phyloP scores from a whole-genome alignment of 129 eudicot genomes.

The Gnaphalium uliginosum region DNA sequence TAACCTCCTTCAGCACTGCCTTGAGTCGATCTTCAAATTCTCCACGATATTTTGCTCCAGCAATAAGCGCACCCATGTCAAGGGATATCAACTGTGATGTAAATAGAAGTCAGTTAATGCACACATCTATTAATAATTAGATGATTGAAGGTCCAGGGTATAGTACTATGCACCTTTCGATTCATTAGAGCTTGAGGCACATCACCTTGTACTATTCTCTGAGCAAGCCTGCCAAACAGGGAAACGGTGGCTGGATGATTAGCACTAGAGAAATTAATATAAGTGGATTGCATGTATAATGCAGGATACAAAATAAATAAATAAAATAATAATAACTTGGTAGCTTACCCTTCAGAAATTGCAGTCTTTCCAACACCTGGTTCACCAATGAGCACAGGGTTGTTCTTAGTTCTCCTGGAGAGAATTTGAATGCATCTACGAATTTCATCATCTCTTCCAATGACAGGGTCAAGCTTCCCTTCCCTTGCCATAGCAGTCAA shows the following conservation, averaged over 20 bases:
- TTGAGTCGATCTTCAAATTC: slow-evolving; percentile 96
- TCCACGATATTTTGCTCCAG: slow-evolving; percentile 98
- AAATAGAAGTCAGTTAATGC: slow-evolving; percentile 25
- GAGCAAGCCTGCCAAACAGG: slow-evolving; percentile 77
- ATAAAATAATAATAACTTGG: neutral
- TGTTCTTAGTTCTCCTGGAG: slow-evolving; percentile 96
- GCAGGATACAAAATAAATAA: neutral
- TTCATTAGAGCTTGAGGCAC: slow-evolving; percentile 98
- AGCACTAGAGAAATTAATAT: neutral
- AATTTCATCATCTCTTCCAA: slow-evolving; percentile 98
- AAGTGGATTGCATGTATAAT: neutral
- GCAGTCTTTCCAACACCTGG: slow-evolving; percentile 99
- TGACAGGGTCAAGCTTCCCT: slow-evolving; percentile 97
- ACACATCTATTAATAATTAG: neutral
- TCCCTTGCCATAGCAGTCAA: slow-evolving; percentile 88
- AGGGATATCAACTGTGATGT: slow-evolving; percentile 78
- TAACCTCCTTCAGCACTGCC: slow-evolving; percentile 94
- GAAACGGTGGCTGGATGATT: neutral
- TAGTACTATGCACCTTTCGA: slow-evolving; percentile 59
- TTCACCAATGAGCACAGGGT: slow-evolving; percentile 97
- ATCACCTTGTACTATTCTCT: slow-evolving; percentile 97
- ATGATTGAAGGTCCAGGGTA: neutral
- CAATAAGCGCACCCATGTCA: slow-evolving; percentile 99
- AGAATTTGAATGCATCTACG: slow-evolving; percentile 96
- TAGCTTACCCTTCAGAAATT: slow-evolving; percentile 89